These are phyloP conservation scores for Ustilago trichophora DNA, from an alignment of 1,284 basidiomycete species.

Conservation along the genomic window DNA sequence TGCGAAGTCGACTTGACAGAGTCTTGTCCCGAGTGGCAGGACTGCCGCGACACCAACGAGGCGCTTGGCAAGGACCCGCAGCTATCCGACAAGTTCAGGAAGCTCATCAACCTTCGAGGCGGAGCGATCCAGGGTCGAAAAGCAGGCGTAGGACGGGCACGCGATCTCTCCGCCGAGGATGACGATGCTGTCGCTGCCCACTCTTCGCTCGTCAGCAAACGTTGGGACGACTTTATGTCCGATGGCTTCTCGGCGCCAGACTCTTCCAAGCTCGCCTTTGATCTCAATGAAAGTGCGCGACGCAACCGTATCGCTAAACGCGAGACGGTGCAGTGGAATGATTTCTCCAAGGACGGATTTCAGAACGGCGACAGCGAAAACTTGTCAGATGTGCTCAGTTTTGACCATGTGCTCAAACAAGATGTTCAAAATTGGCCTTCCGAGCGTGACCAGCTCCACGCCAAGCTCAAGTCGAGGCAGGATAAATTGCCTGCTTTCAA, in stretches of 20 bases:
- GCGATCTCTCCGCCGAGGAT: conserved; percentile 3
- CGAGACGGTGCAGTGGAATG: conserved; percentile 58
- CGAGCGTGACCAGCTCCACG: conserved; percentile 40
- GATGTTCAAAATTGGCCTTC: conserved; percentile 57
- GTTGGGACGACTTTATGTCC: conserved; percentile 59
- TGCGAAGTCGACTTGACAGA: conserved; percentile 50
- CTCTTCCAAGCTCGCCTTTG: conserved; percentile 58
- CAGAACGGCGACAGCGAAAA: conserved; percentile 19
- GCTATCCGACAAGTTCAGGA: conserved; percentile 59
- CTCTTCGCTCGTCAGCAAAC: conserved; percentile 50
- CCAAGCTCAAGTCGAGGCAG: conserved; percentile 42
- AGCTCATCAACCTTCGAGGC: conserved; percentile 59
- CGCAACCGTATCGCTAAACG: conserved; percentile 35
- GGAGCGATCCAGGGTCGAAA: conserved; percentile 28
- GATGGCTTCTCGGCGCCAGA: conserved; percentile 62
- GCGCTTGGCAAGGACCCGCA: conserved; percentile 53
- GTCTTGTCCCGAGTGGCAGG: conserved; percentile 50
- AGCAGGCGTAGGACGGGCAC: background rate
- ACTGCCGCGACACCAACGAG: conserved; percentile 34
- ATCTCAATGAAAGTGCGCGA: conserved; percentile 59
- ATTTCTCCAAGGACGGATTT: conserved; percentile 58
- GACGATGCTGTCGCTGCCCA: conserved; percentile 38
- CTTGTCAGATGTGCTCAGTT: conserved; percentile 53
- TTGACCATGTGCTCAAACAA: conserved; percentile 56
- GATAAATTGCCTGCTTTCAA: conserved; percentile 54